Evolutionary conservation across 768 basidiomycete species (phyloP).

Genomic region (Boletus subparvulus): DNA sequence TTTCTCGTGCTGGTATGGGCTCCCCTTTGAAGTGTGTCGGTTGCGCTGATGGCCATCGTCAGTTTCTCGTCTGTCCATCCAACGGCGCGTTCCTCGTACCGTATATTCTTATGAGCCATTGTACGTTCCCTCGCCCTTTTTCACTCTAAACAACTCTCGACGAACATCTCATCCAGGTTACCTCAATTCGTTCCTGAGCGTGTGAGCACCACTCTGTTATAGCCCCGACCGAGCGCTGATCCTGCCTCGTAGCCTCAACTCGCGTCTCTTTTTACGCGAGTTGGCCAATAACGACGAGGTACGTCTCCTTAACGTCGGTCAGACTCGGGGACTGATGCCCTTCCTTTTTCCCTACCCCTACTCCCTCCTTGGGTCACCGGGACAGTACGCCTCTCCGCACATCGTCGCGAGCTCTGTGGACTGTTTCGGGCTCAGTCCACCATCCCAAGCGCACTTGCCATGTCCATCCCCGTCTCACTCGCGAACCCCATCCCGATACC

Average conservation of each 20-base stretch:
- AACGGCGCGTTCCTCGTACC: conserved; percentile 39
- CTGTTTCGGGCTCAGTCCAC: conserved; percentile 14
- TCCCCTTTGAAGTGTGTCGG: neutral
- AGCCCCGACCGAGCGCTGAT: neutral
- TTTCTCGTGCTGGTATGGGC: conserved; percentile 26
- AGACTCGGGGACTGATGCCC: neutral
- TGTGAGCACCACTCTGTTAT: conserved; percentile 22
- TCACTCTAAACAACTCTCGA: neutral
- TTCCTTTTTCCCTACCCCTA: neutral
- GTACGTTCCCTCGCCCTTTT: conserved; percentile 13
- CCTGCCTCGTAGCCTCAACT: conserved; percentile 23
- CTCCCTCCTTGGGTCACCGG: neutral
- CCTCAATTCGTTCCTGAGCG: conserved; percentile 39
- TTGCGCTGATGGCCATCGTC: neutral
- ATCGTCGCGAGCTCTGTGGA: conserved; percentile 24
- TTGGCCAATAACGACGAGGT: conserved; percentile 29
- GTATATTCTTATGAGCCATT: conserved; percentile 40
- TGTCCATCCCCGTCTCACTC: conserved; percentile 13
- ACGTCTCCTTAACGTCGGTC: neutral
- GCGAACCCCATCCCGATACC: neutral
- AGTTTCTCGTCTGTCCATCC: conserved; percentile 37
- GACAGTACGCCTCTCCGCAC: conserved; percentile 26
- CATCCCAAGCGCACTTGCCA: conserved; percentile 6
- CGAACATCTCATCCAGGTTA: conserved; percentile 25
- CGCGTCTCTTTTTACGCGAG: conserved; percentile 29